These are phyloP conservation scores for Aspergillus sclerotialis DNA, from an alignment of 2,329 filamentous ascomycete species.

Conservation along the genomic window DNA sequence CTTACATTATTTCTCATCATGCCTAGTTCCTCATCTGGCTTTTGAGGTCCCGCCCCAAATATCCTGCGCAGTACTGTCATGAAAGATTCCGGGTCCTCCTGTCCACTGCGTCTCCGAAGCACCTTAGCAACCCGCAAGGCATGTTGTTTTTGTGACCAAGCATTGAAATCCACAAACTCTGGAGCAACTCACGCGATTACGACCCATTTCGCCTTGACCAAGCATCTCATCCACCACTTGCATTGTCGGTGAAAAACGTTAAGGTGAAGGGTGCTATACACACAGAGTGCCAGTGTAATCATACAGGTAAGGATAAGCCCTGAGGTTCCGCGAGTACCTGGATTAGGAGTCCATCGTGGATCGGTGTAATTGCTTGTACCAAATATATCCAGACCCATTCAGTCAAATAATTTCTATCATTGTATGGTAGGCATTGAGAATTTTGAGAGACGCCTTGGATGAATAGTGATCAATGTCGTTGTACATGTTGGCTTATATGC, in stretches of 20 bases:
- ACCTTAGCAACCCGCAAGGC: background rate
- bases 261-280: background rate
- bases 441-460: too few species aligned
- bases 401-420: background rate
- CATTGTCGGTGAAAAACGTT: background rate
- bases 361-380: conserved; percentile 1
- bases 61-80: background rate
- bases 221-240: background rate
- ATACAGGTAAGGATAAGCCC: background rate
- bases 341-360: background rate
- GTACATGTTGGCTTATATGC: too few species aligned
- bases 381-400: background rate
- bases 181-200: background rate
- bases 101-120: background rate
- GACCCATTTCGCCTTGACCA: background rate
- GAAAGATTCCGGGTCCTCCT: background rate
- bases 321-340: background rate
- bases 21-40: background rate
- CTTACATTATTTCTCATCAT: too few species aligned
- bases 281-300: background rate
- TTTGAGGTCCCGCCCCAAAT: background rate
- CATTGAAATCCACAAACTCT: background rate
- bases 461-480: background rate
- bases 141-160: background rate
- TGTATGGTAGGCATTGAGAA: too few species aligned